phyloP scores from a whole-genome alignment of 1,284 basidiomycete species.

The Pseudozyma flocculosa region DNA sequence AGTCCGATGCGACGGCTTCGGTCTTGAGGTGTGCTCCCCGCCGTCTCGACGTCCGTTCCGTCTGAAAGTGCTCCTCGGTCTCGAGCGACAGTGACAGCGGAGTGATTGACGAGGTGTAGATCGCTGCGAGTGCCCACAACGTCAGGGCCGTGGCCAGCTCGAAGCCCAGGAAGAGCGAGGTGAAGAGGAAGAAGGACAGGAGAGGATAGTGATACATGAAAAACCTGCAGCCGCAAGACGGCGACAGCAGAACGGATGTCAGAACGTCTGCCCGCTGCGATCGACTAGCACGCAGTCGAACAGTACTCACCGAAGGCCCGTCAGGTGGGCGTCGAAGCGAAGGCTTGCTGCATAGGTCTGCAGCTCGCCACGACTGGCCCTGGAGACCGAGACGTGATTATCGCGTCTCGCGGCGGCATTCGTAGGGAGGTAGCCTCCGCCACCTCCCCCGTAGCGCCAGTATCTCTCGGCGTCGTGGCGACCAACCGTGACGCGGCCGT shows the following conservation, averaged over 20 bases:
- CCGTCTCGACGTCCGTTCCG: constrained; percentile 1
- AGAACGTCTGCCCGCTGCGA: too few relatives aligned
- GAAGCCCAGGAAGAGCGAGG: constrained; percentile 44
- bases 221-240: constrained; percentile 14
- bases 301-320: constrained; percentile 34
- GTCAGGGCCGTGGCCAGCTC: constrained; percentile 51
- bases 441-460: constrained; percentile 43
- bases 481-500: constrained; percentile 34
- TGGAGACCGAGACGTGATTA: constrained; percentile 9
- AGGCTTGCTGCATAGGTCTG: constrained; percentile 46
- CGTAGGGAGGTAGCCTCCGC: constrained; percentile 12
- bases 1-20: constrained; percentile 7
- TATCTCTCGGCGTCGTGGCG: constrained; percentile 39
- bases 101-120: constrained; percentile 41
- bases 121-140: constrained; percentile 45
- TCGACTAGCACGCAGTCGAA: too few relatives aligned
- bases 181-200: constrained; percentile 46
- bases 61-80: constrained; percentile 26
- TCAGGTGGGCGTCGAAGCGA: constrained; percentile 52
- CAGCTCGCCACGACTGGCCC: constrained; percentile 44
- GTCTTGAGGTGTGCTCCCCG: constrained; percentile 2
- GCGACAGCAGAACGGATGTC: too few relatives aligned
- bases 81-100: constrained; percentile 8
- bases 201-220: constrained; percentile 54
- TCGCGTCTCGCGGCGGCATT: constrained; percentile 7